Base-by-base conservation (phyloP, 202 grass and related monocot species). In the Zizania palustris region DNA sequence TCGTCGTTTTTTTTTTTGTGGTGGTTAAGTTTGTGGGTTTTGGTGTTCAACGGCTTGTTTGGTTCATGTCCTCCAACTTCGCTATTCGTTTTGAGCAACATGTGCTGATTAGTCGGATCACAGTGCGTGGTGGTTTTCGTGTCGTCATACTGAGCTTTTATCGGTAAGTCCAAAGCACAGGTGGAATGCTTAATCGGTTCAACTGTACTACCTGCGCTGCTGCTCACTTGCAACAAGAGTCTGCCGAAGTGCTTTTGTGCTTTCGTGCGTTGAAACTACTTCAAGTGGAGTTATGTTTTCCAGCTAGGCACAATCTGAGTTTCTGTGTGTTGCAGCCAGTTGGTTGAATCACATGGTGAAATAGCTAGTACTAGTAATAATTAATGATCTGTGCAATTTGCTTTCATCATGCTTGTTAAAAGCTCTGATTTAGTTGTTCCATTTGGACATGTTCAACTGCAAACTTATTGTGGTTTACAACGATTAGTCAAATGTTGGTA, bases 1-100 rank as follows among this genome's bases (percentile, higher is more conserved):
- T 45, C 15, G 18, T 61, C 63, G 11, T 49, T 39, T n/a, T 37
- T 15, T 64, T 46, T 69, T 77, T 78, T 73, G 18, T 79, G 14
- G 11, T 51, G 39, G 55, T 12, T 0, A 19, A 14, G 8, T 20
- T 44, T 5, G 3, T 34, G 37, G 54, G 28, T 16, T 67, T 50
- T 22, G 16, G 41, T 48, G 53, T 40, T 66, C 39, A 15, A 41
- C 9, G 15, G 57, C 51, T 19, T 39, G 45, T 1, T 13, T 35
- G 22, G 1, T 16, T 18, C 15, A 19, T 18, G 51, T 6, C 50
- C 14, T 2, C 50, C 14, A 53, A 18, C 50, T n/a, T 68, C 36
- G 39, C 13, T 55, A 42, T 68, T 37, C 7, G 12, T 14, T 63
- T 3, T 45, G 38, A 15, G 18, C 55, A 74, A 41, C 49, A 3